Evolutionary conservation across 176 grass and related monocot genomes (phyloP).

Genomic region (Oryza glumipatula): DNA sequence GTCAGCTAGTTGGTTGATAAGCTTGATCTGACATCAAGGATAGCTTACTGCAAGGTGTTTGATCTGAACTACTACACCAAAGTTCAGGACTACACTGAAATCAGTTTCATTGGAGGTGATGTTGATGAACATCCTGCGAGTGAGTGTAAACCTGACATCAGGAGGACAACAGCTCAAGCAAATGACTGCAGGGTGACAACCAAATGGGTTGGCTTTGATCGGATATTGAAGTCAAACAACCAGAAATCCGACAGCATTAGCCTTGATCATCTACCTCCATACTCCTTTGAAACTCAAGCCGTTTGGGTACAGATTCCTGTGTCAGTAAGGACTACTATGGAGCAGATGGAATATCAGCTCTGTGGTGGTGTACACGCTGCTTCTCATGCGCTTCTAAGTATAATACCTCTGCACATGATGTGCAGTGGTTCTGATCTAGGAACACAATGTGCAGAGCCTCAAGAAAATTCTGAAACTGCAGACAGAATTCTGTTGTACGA

Average conservation of each 20-base stretch:
- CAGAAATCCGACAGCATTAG: slow-evolving; percentile 47
- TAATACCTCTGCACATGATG: slow-evolving; percentile 59
- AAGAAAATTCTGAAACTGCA: slow-evolving; percentile 41
- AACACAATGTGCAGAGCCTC: slow-evolving; percentile 53
- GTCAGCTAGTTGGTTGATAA: slow-evolving; percentile 60
- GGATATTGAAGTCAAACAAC: slow-evolving; percentile 58
- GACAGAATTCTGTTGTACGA: slow-evolving; percentile 71
- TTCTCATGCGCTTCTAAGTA: slow-evolving; percentile 53
- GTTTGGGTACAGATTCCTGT: slow-evolving; percentile 55
- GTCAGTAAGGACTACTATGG: slow-evolving; percentile 31
- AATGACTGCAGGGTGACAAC: slow-evolving; percentile 62
- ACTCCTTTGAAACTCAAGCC: slow-evolving; percentile 65
- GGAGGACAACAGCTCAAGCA: slow-evolving; percentile 55
- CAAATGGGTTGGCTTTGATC: slow-evolving; percentile 58
- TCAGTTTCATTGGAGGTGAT: slow-evolving; percentile 45
- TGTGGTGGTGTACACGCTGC: slow-evolving; percentile 42
- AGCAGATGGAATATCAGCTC: slow-evolving; percentile 36
- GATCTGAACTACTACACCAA: slow-evolving; percentile 77
- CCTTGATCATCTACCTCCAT: slow-evolving; percentile 56
- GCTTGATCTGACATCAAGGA: slow-evolving; percentile 52
- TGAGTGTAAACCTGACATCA: slow-evolving; percentile 15
- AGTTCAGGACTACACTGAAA: slow-evolving; percentile 60
- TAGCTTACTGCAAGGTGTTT: slow-evolving; percentile 49
- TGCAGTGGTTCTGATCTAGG: slow-evolving; percentile 64
- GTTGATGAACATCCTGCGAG: slow-evolving; percentile 33